A percentile compares a stretch with the other conserved stretches of the same genome.
Conservation (phyloP, 768 basidiomycete genomes). For the Cantharellus cinnabarinus region DNA sequence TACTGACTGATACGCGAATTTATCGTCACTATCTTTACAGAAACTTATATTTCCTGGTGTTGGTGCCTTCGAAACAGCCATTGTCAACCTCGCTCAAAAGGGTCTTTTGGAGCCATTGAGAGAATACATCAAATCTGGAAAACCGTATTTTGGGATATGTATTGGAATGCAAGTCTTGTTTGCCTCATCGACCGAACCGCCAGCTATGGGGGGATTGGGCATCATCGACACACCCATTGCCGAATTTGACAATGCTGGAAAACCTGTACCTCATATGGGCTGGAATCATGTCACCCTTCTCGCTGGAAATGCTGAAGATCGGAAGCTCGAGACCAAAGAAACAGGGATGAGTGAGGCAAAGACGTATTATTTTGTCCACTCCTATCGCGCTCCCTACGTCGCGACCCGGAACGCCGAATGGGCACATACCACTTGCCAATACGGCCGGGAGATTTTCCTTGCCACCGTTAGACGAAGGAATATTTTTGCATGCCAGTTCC, state of each 20-base stretch:
- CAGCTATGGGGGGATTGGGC: conserved; percentile 35
- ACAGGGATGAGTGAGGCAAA: conserved; percentile 23
- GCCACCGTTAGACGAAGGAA: conserved; percentile 66
- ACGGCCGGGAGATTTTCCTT: conserved; percentile 82
- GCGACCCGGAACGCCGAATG: conserved; percentile 27
- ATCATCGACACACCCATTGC: conserved; percentile 68
- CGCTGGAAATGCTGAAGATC: conserved; percentile 14
- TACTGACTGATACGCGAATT: not conserved
- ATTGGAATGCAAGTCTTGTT: conserved; percentile 97
- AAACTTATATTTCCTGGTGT: conserved; percentile 94
- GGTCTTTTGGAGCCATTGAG: conserved; percentile 65
- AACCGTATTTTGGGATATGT: conserved; percentile 94
- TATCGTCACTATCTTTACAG: conserved; percentile 22
- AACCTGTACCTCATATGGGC: conserved; percentile 93
- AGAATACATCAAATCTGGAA: conserved; percentile 66
- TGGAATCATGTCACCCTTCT: conserved; percentile 69
- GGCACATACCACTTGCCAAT: conserved; percentile 75
- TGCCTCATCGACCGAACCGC: conserved; percentile 56
- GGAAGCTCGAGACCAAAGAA: conserved; percentile 21
- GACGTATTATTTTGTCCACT: conserved; percentile 95
- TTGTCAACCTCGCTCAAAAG: conserved; percentile 47
- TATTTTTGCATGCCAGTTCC: conserved; percentile 87
- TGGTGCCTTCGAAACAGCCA: conserved; percentile 78
- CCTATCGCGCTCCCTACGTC: conserved; percentile 67
- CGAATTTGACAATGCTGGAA: conserved; percentile 43